phyloP scores from a whole-genome alignment of 441 rosid species.

The Rhodomyrtus psidioides region DNA sequence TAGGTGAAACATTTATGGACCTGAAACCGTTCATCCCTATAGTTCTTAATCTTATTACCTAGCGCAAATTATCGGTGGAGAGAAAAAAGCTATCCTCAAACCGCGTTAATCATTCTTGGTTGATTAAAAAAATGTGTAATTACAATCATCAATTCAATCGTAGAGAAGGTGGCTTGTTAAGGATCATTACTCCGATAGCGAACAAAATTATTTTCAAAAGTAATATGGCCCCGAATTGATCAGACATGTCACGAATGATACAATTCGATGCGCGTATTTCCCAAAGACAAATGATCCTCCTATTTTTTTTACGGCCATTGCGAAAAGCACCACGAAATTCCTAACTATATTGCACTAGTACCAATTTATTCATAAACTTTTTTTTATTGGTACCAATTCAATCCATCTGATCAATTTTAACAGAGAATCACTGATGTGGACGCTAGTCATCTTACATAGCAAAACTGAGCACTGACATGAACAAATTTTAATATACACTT shows the following conservation, averaged over 20 bases:
- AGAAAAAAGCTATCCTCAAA: background rate
- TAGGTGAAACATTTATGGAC: no score
- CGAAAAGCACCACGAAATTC: no score
- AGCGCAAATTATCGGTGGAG: background rate
- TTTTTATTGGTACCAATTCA: no score
- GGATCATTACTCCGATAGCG: background rate
- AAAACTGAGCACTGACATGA: fast-evolving
- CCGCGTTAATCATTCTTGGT: background rate
- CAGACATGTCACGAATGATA: background rate
- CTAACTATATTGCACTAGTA: no score
- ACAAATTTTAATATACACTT: no score
- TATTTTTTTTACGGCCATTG: no score
- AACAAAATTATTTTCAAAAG: background rate
- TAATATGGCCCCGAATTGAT: background rate
- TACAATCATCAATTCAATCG: background rate
- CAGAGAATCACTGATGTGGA: no score
- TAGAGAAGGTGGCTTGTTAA: background rate
- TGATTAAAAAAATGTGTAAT: background rate
- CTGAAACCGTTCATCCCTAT: no score
- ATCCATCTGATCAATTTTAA: no score
- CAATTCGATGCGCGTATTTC: fast-evolving
- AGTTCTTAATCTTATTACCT: background rate
- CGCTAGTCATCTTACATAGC: no score
- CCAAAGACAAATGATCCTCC: background rate
- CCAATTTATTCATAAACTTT: no score